Conservation (phyloP, 129 eudicot genomes). For the Deinandra increscens region DNA sequence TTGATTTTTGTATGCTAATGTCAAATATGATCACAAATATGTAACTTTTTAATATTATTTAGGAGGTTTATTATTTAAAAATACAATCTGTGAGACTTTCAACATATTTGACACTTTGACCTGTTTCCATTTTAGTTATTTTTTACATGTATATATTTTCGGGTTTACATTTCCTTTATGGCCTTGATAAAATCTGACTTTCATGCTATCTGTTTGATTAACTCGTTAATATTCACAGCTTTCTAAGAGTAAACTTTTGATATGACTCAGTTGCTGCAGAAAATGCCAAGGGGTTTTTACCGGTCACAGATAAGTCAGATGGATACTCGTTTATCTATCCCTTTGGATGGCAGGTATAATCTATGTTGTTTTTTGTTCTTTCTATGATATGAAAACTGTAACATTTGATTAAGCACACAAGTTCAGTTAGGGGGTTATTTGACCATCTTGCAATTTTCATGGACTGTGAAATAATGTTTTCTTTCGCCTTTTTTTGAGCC, state of each 20-base stretch:
- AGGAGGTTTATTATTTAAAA: neutral
- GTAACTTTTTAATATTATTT: neutral
- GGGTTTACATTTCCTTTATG: constrained; percentile 7
- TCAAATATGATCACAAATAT: neutral
- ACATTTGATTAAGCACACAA: neutral
- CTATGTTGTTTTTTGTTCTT: constrained; percentile 1
- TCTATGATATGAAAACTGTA: neutral
- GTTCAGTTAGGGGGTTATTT: neutral
- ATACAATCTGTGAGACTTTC: neutral
- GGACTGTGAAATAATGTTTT: neutral
- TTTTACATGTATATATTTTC: neutral
- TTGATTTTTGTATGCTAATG: neutral
- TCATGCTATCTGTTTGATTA: constrained; percentile 14
- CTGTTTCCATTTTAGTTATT: neutral
- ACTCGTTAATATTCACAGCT: constrained; percentile 15
- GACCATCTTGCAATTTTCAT: constrained; percentile 2
- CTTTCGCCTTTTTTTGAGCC: constrained; percentile 21
- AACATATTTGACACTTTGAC: neutral
- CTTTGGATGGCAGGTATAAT: constrained; percentile 93
- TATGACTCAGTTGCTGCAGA: constrained; percentile 99
- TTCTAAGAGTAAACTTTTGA: constrained; percentile 62
- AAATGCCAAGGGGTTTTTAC: constrained; percentile 69
- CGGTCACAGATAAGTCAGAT: constrained; percentile 79
- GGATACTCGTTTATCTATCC: constrained; percentile 86
- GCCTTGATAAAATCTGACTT: neutral